Evolutionary conservation across 2,329 filamentous ascomycete species (phyloP).

Genomic region (Cladorrhinum sp.): DNA sequence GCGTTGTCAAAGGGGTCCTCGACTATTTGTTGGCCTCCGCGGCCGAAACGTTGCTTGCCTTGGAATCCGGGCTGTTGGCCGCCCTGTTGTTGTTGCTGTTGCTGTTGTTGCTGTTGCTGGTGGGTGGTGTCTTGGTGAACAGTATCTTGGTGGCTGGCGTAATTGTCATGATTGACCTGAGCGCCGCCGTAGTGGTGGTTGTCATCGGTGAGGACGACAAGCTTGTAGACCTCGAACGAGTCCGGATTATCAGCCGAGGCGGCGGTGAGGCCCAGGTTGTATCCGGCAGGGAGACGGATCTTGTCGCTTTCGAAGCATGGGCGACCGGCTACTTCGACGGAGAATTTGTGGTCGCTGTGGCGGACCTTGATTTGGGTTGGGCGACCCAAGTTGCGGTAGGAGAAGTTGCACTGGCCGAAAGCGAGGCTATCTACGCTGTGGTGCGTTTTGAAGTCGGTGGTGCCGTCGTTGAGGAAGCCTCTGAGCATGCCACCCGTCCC

Average conservation of each 20-base stretch:
- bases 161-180: constrained; percentile 25
- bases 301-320: constrained; percentile 82
- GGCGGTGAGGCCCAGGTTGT: constrained; percentile 83
- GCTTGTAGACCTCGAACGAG: constrained; percentile 89
- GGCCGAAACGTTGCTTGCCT: constrained; percentile 25
- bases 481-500: constrained; percentile 76
- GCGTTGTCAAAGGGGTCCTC: constrained; percentile 39
- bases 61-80: constrained; percentile 25
- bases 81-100: constrained; percentile 31
- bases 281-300: constrained; percentile 73
- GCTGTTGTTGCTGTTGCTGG: constrained; percentile 14
- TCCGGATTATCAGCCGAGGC: constrained; percentile 88
- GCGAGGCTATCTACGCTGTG: constrained; percentile 77
- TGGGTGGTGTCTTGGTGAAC: constrained; percentile 21
- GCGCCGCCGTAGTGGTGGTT: constrained; percentile 25
- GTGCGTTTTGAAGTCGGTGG: constrained; percentile 72
- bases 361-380: constrained; percentile 74
- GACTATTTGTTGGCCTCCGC: constrained; percentile 23
- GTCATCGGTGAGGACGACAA: constrained; percentile 65
- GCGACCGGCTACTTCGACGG: constrained; percentile 75
- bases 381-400: constrained; percentile 86
- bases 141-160: constrained; percentile 15
- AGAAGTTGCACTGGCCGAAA: constrained; percentile 88
- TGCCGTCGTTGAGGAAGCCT: constrained; percentile 91
- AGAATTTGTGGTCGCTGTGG: constrained; percentile 63